Base-by-base conservation (phyloP, 1,139 yeast species). In the Eremothecium sinecaudum region DNA sequence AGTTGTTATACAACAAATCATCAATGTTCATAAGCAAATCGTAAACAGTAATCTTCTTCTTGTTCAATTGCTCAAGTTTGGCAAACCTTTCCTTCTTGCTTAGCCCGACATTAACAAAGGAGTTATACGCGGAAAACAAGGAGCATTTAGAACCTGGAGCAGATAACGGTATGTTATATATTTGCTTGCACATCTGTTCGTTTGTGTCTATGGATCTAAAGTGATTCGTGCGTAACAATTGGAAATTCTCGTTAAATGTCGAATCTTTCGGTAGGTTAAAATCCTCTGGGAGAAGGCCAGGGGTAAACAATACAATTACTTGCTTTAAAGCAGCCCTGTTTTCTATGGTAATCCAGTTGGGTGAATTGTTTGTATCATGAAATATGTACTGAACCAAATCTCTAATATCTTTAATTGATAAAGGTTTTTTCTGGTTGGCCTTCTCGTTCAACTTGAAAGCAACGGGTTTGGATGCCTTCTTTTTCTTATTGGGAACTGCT, bases 101-200 rank as follows among this genome's bases (percentile, higher is more conserved):
- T 37, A 78, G 56, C 1, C 77, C 76, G 8, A 73, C 66, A 35
- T 67, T 67, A 3, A 73, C 62, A 32, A 83, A 67, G 1, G 82
- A 66, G 25, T 68, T 68, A 36, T 70, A 60, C 10, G 75, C 68
- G 28, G 75, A 74, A 47, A 64, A 75, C 3, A 80, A 47, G 4
- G 73, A 62, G 18, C 71, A 73, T 35, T 69, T 69, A 2, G 74
- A 67, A 0, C 92, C 94, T 0, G 93, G 90, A 5, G 73, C 62
- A 14, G 44, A 34, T 12, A 55, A 42, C 2, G 59, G 56, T 20
- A 51, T 30, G 10, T 41, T 44, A 15, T 44, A 45, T 31, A 40
- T 39, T 38, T 23, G 44, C 43, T 31, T 50, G 43, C 16, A 46
- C 40, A 19, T 52, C 52, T 5, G 74, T 51, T 1, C 73, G 71